These are phyloP conservation scores for Oenanthe sinensis DNA, from an alignment of 129 eudicot species.

Conservation along the genomic window DNA sequence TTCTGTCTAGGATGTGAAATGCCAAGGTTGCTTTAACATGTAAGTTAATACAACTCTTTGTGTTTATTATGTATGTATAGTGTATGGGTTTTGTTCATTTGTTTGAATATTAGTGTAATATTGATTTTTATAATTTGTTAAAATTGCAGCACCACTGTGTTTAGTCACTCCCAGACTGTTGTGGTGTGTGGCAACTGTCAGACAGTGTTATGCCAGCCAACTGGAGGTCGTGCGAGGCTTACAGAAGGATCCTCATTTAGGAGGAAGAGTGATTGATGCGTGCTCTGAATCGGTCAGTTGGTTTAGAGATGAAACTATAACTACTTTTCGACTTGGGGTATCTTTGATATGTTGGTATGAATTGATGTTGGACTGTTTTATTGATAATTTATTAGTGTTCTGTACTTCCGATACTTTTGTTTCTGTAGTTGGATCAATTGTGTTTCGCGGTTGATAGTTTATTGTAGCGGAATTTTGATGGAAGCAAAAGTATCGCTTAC, in stretches of 20 bases:
- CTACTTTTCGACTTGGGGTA: not conserved
- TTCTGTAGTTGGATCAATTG: not conserved
- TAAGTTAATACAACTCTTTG: slow-evolving; percentile 10
- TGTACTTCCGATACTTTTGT: not conserved
- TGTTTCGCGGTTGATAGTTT: slow-evolving; percentile 1
- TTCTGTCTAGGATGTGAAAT: slow-evolving; percentile 44
- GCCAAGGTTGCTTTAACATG: slow-evolving; percentile 58
- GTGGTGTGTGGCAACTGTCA: slow-evolving; percentile 44
- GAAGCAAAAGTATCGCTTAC: no score
- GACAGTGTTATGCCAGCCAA: slow-evolving; percentile 39
- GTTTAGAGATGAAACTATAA: not conserved
- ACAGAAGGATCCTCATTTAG: slow-evolving; percentile 23
- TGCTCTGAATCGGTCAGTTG: not conserved
- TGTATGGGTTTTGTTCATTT: no score
- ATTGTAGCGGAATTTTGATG: not conserved
- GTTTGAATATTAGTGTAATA: not conserved
- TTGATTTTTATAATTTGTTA: not conserved
- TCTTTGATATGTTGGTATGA: not conserved
- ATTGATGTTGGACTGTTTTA: not conserved
- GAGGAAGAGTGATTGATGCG: slow-evolving; percentile 29
- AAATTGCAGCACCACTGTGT: slow-evolving; percentile 32
- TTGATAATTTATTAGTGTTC: not conserved
- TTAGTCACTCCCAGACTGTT: slow-evolving; percentile 43
- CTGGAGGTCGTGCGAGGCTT: slow-evolving; percentile 39
- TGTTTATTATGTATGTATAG: not conserved